Percentiles rank a stretch among this genome's conserved stretches.
phyloP scores from a whole-genome alignment of 768 basidiomycete genomes.

The Boletus sp. region DNA sequence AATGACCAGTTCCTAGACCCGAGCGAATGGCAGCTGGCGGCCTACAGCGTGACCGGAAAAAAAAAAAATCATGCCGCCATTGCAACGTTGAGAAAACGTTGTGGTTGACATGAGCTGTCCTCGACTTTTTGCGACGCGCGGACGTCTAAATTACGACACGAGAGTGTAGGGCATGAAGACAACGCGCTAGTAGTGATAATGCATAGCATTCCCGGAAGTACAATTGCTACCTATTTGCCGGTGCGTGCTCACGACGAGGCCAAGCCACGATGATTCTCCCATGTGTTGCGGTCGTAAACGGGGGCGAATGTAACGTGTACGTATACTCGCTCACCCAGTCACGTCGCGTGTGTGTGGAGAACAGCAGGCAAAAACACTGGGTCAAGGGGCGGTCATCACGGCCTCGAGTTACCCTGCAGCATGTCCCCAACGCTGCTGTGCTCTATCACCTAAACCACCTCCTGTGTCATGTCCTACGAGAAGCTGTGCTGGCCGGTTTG shows the following conservation, averaged over 20 bases:
- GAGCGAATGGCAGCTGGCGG: constrained; percentile 9
- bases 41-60: constrained; percentile 11
- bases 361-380: constrained; percentile 7
- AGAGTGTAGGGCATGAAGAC: neutral
- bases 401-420: constrained; percentile 4
- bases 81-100: constrained; percentile 34
- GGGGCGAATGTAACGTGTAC: neutral
- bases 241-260: neutral
- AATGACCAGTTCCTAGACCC: constrained; percentile 2
- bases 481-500: constrained; percentile 24
- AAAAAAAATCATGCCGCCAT: constrained; percentile 8
- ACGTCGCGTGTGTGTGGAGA: neutral
- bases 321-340: too few relatives aligned
- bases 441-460: constrained; percentile 1
- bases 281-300: neutral
- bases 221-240: too few relatives aligned
- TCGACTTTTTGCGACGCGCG: constrained; percentile 12
- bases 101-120: constrained; percentile 15
- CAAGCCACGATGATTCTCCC: neutral
- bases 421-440: constrained; percentile 16
- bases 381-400: constrained; percentile 14
- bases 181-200: neutral
- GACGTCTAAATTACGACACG: constrained; percentile 9
- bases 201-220: neutral
- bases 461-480: constrained; percentile 16